Base-by-base conservation (phyloP, 163 green algal genomes). In the Scenedesmus sp. region DNA sequence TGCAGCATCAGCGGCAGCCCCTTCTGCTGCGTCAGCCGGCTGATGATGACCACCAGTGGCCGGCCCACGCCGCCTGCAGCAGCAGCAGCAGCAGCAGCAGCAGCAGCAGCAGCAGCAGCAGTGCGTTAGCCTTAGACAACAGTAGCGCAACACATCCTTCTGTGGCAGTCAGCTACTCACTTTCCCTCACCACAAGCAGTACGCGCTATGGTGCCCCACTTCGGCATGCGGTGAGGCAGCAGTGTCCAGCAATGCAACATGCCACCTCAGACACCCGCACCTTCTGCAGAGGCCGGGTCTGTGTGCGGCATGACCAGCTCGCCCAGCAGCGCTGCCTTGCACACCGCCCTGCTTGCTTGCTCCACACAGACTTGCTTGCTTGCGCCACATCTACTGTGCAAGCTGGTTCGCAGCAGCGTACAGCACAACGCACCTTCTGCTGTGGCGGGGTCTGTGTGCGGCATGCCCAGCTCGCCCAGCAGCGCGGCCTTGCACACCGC, bases 1-100 rank as follows among this genome's bases (percentile, higher is more conserved):
- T 99, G 97, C 94, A 98, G 98, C 94, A 99, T 99, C 54, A 99
- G 95, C 93, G 99, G 97, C 87, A 99, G 98, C 84, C 98, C 98
- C 96, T 99, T 99, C 93, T 93, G 90, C 85, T 91, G 62, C 2
- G 90, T 93, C 76, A 93, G 79, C 18, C 90, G 54, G 79, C 79
- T 90, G 7, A 93, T 52, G 34, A 93, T 88, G 4, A 46, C 90
- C 57, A 93, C 26, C 76, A 93, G 59, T 34, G 86, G 85, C 20
- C 90, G 90, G 3, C 86, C 90, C 1, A 74, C 83, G 13, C 57
- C 66, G 20, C 62, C 89, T 62, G 54, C 81, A 34, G 57, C 87
- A n/a, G n/a, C 4, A 54, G 64, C 60, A 57, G 84, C 84, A 62
- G 84, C 3, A 60, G 87, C 18, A 18, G 46, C 0, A 34, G 23